phyloP scores from a whole-genome alignment of 495 filamentous ascomycete species.

The Aspergillus taichungensis region DNA sequence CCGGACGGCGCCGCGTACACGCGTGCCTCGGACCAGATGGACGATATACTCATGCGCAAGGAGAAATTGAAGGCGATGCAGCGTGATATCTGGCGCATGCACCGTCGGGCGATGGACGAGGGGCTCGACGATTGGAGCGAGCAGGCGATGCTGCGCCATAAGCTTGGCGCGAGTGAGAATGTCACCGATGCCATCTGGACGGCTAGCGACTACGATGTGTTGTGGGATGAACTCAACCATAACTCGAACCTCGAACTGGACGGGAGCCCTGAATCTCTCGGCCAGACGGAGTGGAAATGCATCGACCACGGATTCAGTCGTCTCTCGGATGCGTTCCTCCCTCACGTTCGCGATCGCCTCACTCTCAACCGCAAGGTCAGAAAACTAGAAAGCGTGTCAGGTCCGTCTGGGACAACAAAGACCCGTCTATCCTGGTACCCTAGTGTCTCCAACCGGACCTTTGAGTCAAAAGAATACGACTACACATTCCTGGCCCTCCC shows the following conservation, averaged over 20 bases:
- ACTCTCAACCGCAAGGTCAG: slow-evolving; percentile 16
- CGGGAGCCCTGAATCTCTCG: slow-evolving; percentile 9
- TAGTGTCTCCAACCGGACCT: slow-evolving; percentile 12
- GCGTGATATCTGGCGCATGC: slow-evolving; percentile 14
- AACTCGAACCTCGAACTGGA: slow-evolving; percentile 19
- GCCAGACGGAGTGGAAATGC: slow-evolving; percentile 12
- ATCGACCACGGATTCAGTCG: slow-evolving; percentile 19
- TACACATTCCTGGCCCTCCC: slow-evolving; percentile 23
- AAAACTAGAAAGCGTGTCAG: slow-evolving; percentile 11
- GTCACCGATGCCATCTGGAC: slow-evolving; percentile 21
- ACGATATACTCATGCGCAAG: slow-evolving; percentile 10
- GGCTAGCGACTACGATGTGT: slow-evolving; percentile 14
- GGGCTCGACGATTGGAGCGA: slow-evolving; percentile 21
- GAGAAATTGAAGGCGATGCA: slow-evolving; percentile 15
- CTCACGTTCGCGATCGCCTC: slow-evolving; percentile 14
- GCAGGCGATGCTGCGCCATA: slow-evolving; percentile 19
- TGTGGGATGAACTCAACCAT: slow-evolving; percentile 21
- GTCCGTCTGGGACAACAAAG: background rate
- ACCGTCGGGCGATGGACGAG: slow-evolving; percentile 17
- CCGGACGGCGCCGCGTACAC: slow-evolving; percentile 7
- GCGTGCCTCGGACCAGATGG: slow-evolving; percentile 8
- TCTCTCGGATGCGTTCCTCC: slow-evolving; percentile 17
- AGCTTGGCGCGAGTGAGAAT: slow-evolving; percentile 15
- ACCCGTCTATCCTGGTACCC: slow-evolving; percentile 19
- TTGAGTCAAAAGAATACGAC: slow-evolving; percentile 17